Evolutionary conservation across 2,329 filamentous ascomycete species (phyloP), one percentile per base, ranked within the genome.

Genomic region (Penicillium olsonii): DNA sequence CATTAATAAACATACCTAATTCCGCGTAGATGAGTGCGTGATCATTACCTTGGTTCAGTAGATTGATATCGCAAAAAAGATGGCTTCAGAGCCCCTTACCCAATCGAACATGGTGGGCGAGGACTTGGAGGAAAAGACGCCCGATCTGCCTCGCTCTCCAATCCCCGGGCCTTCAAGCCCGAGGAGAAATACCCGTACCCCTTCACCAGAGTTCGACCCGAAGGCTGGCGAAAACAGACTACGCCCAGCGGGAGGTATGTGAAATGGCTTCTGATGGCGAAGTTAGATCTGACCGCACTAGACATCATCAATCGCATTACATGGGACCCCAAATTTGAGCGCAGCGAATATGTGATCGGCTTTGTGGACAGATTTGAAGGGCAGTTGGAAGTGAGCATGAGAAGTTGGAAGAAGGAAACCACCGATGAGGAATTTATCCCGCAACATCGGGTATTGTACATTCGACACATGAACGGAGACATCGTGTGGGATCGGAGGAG

Each of bases 371-470:
- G 79, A 9, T 82, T 82, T 46, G 58, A 74, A 10, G 78, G 77
- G 0, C 68, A 75, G 17, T 68, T 75, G 48, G 79, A 81, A 63
- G 72, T 74, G 10, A 58, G 66, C 8, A 63, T 81, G 3, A 69
- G 72, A 38, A 69, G 67, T n/a, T 82, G 79, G 79, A 78, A 79
- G 57, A 74, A 69, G 15, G 78, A 80, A 40, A 72, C 74, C 26
- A 81, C 79, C 9, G 66, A 82, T 22, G 78, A 82, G 50, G 79
- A 82, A 39, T 82, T 81, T 48, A 80, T 82, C 48, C 80, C 80
- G 3, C 73, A 77, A 54, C 78, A 82, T 64, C 72, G 79, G 2
- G 76, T 83, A 15, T 51, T 78, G 46, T 77, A 79, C 52, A 76
- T 81, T 55, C 69, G 69, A 52, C 66, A 61, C 26, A 60, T 58